A percentile compares a stretch with the other conserved stretches of the same genome.
Evolutionary conservation across 139 green algal species (phyloP).

Genomic region (Chlorella sp.): DNA sequence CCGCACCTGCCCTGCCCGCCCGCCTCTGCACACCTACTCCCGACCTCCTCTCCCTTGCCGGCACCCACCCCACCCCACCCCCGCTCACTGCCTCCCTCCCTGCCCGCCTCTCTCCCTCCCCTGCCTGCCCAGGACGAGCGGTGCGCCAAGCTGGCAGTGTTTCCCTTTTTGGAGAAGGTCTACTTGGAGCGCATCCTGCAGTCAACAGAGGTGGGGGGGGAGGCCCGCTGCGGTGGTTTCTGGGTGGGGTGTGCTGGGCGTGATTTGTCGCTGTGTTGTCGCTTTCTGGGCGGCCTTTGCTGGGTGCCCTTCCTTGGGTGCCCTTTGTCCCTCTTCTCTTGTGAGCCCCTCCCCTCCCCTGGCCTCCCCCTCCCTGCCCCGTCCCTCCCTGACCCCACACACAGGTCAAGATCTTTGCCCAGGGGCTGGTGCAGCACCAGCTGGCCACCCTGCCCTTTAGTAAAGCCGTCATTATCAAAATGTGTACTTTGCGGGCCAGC

Average conservation of each 20-base stretch:
- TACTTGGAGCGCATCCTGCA: constrained; percentile 95
- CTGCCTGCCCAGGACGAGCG: constrained; percentile 83
- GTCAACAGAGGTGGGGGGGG: constrained; percentile 62
- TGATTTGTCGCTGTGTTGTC: background rate
- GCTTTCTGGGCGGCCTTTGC: too few relatives aligned
- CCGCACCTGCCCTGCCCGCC: too few relatives aligned
- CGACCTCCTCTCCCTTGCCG: too few relatives aligned
- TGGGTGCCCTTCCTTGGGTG: too few relatives aligned
- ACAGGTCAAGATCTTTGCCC: constrained; percentile 88
- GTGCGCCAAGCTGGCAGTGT: constrained; percentile 73
- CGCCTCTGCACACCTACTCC: too few relatives aligned
- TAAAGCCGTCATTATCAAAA: too few relatives aligned
- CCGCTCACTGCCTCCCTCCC: too few relatives aligned
- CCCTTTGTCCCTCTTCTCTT: too few relatives aligned
- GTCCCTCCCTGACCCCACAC: background rate
- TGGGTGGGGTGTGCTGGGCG: background rate
- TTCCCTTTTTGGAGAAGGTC: constrained; percentile 94
- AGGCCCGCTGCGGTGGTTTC: background rate
- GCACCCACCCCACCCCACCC: too few relatives aligned
- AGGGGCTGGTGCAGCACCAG: constrained; percentile 87
- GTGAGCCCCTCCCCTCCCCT: too few relatives aligned
- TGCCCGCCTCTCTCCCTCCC: background rate
- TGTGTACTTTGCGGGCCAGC: too few relatives aligned
- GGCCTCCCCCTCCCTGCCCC: too few relatives aligned
- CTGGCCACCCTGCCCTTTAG: constrained; percentile 74